Base-by-base conservation (phyloP, 768 basidiomycete genomes). In the Tricholoma matsutake region DNA sequence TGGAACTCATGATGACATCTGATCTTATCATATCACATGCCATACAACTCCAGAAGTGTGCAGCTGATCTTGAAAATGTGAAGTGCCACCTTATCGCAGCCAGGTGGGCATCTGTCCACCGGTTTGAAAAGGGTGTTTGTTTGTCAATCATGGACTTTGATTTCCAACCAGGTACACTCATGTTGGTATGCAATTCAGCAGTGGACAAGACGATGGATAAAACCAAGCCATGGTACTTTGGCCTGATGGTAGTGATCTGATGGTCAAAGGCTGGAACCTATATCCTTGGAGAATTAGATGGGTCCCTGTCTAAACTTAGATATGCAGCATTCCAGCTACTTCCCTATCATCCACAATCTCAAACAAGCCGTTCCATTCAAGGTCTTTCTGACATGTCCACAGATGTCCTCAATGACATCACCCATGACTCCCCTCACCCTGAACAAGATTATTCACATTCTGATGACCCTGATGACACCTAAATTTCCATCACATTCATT, bases 161-260 rank as follows among this genome's bases (percentile, higher is more conserved):
- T n/a, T 72, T 65, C 43, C 1, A 39, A 8, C 62, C 29, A 28
- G 64, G 65, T 7, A 16, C n/a, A 4, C 54, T 69, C 2, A 69
- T 77, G 0, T 53, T 76, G 0, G 62, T 73, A 0, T 41, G 65
- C 1, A 75, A 76, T 41, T 66, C 65, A 6, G 14, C 47, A 6
- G 37, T 69, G 10, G 68, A 74, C 16, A 63, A 47, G 25, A n/a
- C n/a, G n/a, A n/a, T n/a, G n/a, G n/a, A n/a, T n/a, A 75, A 32
- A 32, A 32, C 8, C 4, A 64, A 64, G 35, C 67, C 68, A 16
- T 45, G 62, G 10, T 76, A 76, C 52, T 39, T 71, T 20, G 73
- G 73, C n/a, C 75, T 71, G 0, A 67, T 61, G 55, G 56, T 66
- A 39, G 69, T 75, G 2, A 57, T 69, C 9, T 32, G 59, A 16